Evolutionary conservation across 140 eudicot genomes (phyloP), one percentile per base, ranked within the genome.

Genomic region (Flaveria floridana): DNA sequence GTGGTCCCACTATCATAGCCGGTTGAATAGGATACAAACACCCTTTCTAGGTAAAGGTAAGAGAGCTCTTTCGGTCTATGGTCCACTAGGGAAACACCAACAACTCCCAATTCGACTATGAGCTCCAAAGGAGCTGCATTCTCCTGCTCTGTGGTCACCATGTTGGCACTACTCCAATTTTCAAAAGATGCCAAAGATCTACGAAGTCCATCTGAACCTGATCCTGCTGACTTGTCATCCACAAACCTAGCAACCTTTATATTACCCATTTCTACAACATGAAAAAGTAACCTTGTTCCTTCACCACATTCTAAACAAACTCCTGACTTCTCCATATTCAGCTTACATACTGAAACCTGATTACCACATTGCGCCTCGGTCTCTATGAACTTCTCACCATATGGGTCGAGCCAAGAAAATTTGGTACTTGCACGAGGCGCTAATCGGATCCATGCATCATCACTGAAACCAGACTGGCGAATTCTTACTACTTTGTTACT

Each of bases 1-100:
- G 96, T 94, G 50, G 88, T 85, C 83, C 99, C 99, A 61, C 89
- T 85, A 84, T 87, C 97, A 26, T 90, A 94, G 63, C 99, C 99
- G 57, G 94, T 88, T 30, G 97, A 88, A 80, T 94, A 94, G 41
- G 99, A 91, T 44, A 90, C 58, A 48, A 82, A 84, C 7, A 94
- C 92, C 77, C 90, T 83, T 72, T 94, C 97, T 48, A 94, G 80
- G 82, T 91, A 94, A 76, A 94, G 76, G 76, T 88, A 94, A 21
- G 85, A 86, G 46, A 94, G 88, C 86, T 94, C 99, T 86, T 86
- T 90, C 59, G 99, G 99, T 79, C 84, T 86, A 71, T 94, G 97
- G 86, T 94, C 99, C 68, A 94, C 91, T 69, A 94, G 67, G 55
- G 99, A 94, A 79, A 94, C 73, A 30, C 99, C 99, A 77, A 90